phyloP scores from a whole-genome alignment of 2,329 filamentous ascomycete genomes.

The Pseudocercospora pini-densiflorae region DNA sequence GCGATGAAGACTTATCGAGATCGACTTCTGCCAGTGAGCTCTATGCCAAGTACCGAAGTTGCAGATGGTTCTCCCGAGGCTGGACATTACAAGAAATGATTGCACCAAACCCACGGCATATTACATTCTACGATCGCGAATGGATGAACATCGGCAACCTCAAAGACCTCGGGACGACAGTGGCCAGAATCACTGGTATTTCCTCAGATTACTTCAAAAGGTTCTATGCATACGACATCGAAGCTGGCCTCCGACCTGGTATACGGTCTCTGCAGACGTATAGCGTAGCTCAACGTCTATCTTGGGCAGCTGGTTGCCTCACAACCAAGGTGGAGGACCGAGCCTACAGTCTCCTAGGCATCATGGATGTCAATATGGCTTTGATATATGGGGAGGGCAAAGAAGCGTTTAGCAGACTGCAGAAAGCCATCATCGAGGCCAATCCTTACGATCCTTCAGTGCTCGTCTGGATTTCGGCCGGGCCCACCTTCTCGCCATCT shows the following conservation, averaged over 20 bases:
- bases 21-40: not conserved
- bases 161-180: not conserved
- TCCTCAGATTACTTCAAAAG: not conserved
- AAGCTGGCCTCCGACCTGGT: too few species aligned
- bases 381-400: conserved; percentile 14
- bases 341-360: conserved; percentile 51
- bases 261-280: not conserved
- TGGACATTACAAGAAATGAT: conserved; percentile 30
- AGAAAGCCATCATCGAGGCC: conserved; percentile 11
- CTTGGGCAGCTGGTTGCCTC: conserved; percentile 15
- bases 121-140: conserved; percentile 12
- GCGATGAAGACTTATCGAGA: not conserved
- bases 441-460: not conserved
- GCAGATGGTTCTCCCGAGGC: conserved; percentile 19
- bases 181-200: conserved; percentile 3
- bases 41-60: not conserved
- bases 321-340: conserved; percentile 43
- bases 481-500: not conserved
- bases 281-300: conserved; percentile 13
- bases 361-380: conserved; percentile 50
- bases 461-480: not conserved
- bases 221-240: not conserved
- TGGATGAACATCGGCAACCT: not conserved
- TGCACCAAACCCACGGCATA: conserved; percentile 9
- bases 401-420: conserved; percentile 13